Evolutionary conservation across 1,139 yeast species (phyloP).

Genomic region (Spathaspora jeffriesii): DNA sequence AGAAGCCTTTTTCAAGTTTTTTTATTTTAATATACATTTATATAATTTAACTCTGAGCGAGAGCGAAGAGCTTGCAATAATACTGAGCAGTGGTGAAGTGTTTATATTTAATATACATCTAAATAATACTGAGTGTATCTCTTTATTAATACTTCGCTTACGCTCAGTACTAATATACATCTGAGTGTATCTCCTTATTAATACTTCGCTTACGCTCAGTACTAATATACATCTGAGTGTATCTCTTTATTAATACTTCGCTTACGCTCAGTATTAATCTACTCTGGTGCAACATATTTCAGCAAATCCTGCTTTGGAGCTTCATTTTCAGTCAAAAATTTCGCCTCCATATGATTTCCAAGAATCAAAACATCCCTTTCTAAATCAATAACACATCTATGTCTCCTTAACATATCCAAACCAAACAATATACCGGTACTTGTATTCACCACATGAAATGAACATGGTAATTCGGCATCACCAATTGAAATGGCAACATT

Average conservation of each 20-base stretch:
- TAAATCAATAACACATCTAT: conserved; percentile 81
- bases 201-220: too few species aligned
- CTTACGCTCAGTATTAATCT: neutral
- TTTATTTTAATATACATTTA: neutral
- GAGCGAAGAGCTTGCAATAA: too few species aligned
- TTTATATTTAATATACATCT: neutral
- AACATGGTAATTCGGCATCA: conserved; percentile 63
- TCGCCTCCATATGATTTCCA: conserved; percentile 68
- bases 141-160: too few species aligned
- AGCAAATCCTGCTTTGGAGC: conserved; percentile 43
- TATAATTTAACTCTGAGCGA: neutral
- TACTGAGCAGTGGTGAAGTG: too few species aligned
- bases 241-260: neutral
- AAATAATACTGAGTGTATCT: too few species aligned
- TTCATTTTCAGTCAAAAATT: conserved; percentile 74
- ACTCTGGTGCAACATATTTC: neutral
- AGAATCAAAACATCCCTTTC: conserved; percentile 65
- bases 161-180: too few species aligned
- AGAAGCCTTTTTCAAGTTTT: neutral
- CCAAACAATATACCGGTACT: conserved; percentile 70
- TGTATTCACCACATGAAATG: conserved; percentile 80
- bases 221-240: neutral
- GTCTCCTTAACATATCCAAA: conserved; percentile 82
- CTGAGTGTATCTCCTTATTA: too few species aligned
- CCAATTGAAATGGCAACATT: conserved; percentile 87